Conservation (phyloP, 2,329 filamentous ascomycete genomes). For the Ophiosphaerella korrae region DNA sequence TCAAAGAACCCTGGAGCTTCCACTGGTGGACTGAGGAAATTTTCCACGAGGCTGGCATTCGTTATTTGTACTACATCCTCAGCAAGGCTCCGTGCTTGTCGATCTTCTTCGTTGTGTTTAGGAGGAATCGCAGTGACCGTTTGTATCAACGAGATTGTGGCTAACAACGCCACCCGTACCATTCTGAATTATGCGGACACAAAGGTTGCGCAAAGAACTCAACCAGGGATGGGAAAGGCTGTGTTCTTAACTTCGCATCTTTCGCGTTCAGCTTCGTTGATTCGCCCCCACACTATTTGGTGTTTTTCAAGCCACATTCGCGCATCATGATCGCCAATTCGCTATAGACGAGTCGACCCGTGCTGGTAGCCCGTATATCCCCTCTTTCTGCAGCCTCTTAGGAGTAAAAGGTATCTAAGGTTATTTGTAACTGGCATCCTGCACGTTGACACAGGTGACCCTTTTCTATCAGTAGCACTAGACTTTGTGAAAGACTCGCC, state of each 20-base stretch:
- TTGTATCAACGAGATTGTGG: background rate
- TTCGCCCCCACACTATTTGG: background rate
- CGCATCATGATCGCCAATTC: background rate
- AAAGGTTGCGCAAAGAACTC: background rate
- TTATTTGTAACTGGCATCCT: too few relatives aligned
- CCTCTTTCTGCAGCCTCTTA: background rate
- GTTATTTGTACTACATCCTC: background rate
- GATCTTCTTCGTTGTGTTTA: background rate
- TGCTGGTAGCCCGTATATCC: background rate
- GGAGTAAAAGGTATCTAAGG: too few relatives aligned
- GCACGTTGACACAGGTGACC: too few relatives aligned
- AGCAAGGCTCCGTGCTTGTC: background rate
- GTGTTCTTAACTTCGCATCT: background rate
- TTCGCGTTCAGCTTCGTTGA: background rate
- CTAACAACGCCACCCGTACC: background rate
- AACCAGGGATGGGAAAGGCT: background rate
- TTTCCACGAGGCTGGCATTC: background rate
- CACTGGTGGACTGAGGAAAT: background rate
- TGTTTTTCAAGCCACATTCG: slow-evolving; percentile 1
- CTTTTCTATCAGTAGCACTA: too few relatives aligned
- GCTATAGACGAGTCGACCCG: background rate
- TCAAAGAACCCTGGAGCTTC: background rate
- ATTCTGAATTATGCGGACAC: background rate
- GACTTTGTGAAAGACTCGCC: too few relatives aligned
- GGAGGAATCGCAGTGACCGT: background rate